These are phyloP conservation scores for Ophiostoma ips DNA, from an alignment of 2,329 filamentous ascomycete genomes.

Conservation along the genomic window DNA sequence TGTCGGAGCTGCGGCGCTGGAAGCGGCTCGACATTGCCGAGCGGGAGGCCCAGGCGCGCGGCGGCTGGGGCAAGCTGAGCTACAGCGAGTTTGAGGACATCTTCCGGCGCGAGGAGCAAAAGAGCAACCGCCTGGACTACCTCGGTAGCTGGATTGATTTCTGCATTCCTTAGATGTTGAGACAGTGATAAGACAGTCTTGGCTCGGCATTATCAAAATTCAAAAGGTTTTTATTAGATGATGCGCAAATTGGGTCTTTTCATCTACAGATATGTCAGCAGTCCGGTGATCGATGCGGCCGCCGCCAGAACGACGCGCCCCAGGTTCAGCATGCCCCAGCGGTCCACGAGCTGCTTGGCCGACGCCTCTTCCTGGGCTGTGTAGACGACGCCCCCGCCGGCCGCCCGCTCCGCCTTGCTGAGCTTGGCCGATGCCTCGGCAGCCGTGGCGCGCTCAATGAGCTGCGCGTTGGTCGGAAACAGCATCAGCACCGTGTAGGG, in stretches of 20 bases:
- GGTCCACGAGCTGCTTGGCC: slow-evolving; percentile 36
- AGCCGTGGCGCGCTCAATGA: slow-evolving; percentile 29
- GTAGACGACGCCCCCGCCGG: slow-evolving; percentile 2
- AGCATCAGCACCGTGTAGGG: slow-evolving; percentile 39
- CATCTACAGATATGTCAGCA: slow-evolving; percentile 7
- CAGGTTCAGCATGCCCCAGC: slow-evolving; percentile 41
- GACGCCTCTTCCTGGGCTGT: slow-evolving; percentile 19
- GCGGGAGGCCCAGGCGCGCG: slow-evolving; percentile 51
- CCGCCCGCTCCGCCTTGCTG: slow-evolving; percentile 2
- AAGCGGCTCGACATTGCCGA: slow-evolving; percentile 51
- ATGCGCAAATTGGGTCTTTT: too few relatives aligned
- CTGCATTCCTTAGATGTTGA: slow-evolving; percentile 44
- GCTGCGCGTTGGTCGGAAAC: slow-evolving; percentile 31
- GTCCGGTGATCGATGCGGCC: slow-evolving; percentile 1
- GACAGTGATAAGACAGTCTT: neutral
- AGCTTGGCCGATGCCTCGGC: slow-evolving; percentile 20
- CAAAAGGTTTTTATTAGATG: too few relatives aligned
- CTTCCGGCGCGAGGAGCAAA: slow-evolving; percentile 53
- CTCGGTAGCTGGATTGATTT: slow-evolving; percentile 85
- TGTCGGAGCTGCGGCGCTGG: slow-evolving; percentile 30
- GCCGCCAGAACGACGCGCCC: slow-evolving; percentile 16
- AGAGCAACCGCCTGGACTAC: slow-evolving; percentile 57
- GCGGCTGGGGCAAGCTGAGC: slow-evolving; percentile 66
- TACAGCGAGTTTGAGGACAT: slow-evolving; percentile 68
- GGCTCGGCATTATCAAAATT: too few relatives aligned